A percentile compares a stretch with the other conserved stretches of the same genome.
phyloP scores from a whole-genome alignment of 2,329 filamentous ascomycete genomes.

The Colletotrichum acutatum region DNA sequence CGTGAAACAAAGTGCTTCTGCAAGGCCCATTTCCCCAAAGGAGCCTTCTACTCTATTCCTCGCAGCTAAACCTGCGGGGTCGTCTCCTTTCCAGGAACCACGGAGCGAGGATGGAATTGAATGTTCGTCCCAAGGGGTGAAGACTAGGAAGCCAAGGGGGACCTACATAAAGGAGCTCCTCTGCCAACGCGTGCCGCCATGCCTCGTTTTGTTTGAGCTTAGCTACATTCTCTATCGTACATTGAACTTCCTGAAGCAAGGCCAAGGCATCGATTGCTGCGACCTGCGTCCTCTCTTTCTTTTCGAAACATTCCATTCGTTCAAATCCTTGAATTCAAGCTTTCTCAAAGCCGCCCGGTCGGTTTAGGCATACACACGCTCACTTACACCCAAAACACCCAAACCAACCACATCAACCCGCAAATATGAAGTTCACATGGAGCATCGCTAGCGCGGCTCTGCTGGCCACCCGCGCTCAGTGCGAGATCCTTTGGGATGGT shows the following conservation, averaged over 20 bases:
- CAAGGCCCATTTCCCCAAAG: constrained; percentile 14
- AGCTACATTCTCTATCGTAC: constrained; percentile 26
- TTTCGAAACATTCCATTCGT: constrained; percentile 25
- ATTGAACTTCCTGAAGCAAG: constrained; percentile 31
- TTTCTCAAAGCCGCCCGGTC: constrained; percentile 31
- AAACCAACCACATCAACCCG: not conserved
- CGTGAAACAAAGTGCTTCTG: constrained; percentile 14
- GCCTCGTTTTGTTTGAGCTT: constrained; percentile 21
- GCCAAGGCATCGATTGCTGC: constrained; percentile 36
- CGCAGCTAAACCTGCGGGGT: constrained; percentile 32
- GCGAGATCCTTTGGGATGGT: constrained; percentile 69
- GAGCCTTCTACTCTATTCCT: constrained; percentile 32
- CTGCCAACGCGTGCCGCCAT: not conserved
- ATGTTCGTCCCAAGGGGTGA: constrained; percentile 6
- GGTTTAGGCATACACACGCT: constrained; percentile 25
- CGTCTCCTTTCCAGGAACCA: constrained; percentile 3
- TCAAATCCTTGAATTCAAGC: constrained; percentile 17
- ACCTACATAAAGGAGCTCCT: constrained; percentile 26
- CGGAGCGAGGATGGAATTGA: constrained; percentile 12
- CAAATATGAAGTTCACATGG: constrained; percentile 33
- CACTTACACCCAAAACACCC: constrained; percentile 8
- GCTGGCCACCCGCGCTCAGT: constrained; percentile 31
- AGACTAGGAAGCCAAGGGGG: not conserved
- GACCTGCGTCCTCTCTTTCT: constrained; percentile 35
- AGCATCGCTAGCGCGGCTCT: constrained; percentile 32